Percentiles rank a stretch among this genome's conserved stretches.
phyloP scores from a whole-genome alignment of 1,284 basidiomycete species.

The Irpex lacteus region DNA sequence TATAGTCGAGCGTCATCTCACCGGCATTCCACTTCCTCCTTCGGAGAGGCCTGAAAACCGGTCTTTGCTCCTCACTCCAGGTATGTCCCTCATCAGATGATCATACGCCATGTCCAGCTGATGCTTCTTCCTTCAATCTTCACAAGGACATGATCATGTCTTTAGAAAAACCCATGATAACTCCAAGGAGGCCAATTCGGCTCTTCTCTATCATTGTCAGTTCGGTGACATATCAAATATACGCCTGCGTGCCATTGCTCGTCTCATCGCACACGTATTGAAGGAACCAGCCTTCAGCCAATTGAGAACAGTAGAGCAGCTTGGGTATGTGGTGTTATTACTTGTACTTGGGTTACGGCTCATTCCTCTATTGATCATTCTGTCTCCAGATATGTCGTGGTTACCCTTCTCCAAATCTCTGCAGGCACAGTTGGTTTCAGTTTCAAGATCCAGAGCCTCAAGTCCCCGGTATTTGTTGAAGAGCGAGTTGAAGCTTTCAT shows the following conservation, averaged over 20 bases:
- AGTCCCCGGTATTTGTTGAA: constrained; percentile 24
- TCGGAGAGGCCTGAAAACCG: constrained; percentile 21
- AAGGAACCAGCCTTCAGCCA: constrained; percentile 27
- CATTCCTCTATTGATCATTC: neutral
- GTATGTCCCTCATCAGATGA: constrained; percentile 11
- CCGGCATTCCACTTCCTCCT: constrained; percentile 14
- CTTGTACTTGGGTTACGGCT: no score
- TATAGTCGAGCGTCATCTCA: constrained; percentile 17
- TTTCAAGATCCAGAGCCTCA: constrained; percentile 27
- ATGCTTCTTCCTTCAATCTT: no score
- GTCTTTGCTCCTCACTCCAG: constrained; percentile 22
- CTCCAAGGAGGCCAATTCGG: constrained; percentile 26
- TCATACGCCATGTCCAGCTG: neutral
- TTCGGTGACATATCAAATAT: constrained; percentile 24
- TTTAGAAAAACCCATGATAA: constrained; percentile 21
- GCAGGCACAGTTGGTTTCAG: constrained; percentile 24
- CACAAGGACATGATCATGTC: constrained; percentile 22
- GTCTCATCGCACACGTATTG: constrained; percentile 25
- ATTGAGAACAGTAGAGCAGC: constrained; percentile 29
- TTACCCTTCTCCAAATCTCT: constrained; percentile 17
- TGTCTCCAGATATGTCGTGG: constrained; percentile 25
- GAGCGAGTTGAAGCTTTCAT: constrained; percentile 28
- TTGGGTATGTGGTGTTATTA: constrained; percentile 20
- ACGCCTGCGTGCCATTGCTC: constrained; percentile 18
- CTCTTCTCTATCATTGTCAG: constrained; percentile 27